phyloP scores from a whole-genome alignment of 1,139 yeast species.

The Candida mesenterica region DNA sequence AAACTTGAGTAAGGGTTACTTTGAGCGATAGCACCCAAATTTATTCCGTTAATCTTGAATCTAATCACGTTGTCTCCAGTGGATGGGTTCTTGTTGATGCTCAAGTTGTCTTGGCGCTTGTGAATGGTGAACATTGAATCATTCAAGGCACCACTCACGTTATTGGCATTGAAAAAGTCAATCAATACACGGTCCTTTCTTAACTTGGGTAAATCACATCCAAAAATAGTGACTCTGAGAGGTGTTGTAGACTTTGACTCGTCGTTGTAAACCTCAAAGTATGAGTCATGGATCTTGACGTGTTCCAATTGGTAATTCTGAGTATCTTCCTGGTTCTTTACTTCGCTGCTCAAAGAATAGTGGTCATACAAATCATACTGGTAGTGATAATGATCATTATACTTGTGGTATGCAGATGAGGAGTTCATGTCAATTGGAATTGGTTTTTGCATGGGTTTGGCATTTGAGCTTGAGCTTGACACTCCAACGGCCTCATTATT shows the following conservation, averaged over 20 bases:
- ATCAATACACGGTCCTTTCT: conserved; percentile 57
- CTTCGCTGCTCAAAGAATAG: conserved; percentile 15
- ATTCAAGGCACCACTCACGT: conserved; percentile 70
- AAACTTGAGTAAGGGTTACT: conserved; percentile 45
- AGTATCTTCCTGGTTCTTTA: conserved; percentile 9
- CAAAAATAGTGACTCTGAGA: conserved; percentile 55
- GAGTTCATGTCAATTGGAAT: conserved; percentile 2
- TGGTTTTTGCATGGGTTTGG: conserved; percentile 1
- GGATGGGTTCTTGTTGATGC: conserved; percentile 20
- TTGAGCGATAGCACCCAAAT: conserved; percentile 45
- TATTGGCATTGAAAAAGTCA: conserved; percentile 67
- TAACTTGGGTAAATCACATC: conserved; percentile 60
- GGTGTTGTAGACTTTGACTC: conserved; percentile 29
- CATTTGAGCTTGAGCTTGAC: background rate
- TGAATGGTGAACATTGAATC: conserved; percentile 75
- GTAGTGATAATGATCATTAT: conserved; percentile 30
- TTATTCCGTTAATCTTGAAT: conserved; percentile 63
- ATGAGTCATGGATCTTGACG: conserved; percentile 56
- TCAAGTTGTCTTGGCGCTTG: conserved; percentile 41
- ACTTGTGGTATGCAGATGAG: conserved; percentile 9
- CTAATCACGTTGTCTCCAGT: conserved; percentile 48
- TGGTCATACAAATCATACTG: conserved; percentile 35
- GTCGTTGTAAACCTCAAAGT: conserved; percentile 44
- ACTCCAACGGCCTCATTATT: conserved; percentile 3
- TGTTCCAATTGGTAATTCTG: conserved; percentile 48